Conservation (phyloP, 2,329 filamentous ascomycete genomes). For the Penicillium sp. region DNA sequence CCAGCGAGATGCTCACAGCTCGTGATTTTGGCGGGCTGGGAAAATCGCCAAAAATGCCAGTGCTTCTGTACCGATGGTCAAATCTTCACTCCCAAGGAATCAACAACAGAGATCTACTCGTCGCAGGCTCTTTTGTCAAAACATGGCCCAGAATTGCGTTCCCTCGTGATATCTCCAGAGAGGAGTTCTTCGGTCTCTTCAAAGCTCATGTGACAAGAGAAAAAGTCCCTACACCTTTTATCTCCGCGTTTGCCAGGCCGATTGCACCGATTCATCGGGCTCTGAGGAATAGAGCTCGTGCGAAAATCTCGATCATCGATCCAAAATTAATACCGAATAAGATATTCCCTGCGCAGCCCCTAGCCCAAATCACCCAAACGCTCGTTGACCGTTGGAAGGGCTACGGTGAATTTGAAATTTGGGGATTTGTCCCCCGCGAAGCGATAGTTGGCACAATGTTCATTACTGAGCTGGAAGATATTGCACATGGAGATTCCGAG, state of each 20-base stretch:
- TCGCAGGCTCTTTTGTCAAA: conserved; percentile 23
- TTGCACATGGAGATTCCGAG: conserved; percentile 10
- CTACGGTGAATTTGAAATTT: conserved; percentile 34
- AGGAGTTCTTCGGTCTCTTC: conserved; percentile 19
- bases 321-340: conserved; percentile 16
- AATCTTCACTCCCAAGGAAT: conserved; percentile 28
- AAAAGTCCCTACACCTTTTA: conserved; percentile 25
- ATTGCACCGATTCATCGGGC: conserved; percentile 30
- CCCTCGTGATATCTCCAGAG: conserved; percentile 8
- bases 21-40: conserved; percentile 2
- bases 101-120: conserved; percentile 21
- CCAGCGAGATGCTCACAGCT: neutral
- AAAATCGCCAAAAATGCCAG: conserved; percentile 9
- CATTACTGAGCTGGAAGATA: conserved; percentile 16
- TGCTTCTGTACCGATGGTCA: conserved; percentile 31
- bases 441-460: conserved; percentile 28
- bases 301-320: conserved; percentile 29
- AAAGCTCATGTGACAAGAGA: conserved; percentile 21
- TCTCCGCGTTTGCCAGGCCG: conserved; percentile 25
- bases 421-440: conserved; percentile 23
- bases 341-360: conserved; percentile 23
- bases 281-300: conserved; percentile 17
- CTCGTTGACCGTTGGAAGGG: conserved; percentile 10
- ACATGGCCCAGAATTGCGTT: conserved; percentile 4
- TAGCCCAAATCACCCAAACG: conserved; percentile 16